These are phyloP conservation scores for Pyropia yezoensis DNA, from an alignment of 23 red algal genomes.

Conservation along the genomic window DNA sequence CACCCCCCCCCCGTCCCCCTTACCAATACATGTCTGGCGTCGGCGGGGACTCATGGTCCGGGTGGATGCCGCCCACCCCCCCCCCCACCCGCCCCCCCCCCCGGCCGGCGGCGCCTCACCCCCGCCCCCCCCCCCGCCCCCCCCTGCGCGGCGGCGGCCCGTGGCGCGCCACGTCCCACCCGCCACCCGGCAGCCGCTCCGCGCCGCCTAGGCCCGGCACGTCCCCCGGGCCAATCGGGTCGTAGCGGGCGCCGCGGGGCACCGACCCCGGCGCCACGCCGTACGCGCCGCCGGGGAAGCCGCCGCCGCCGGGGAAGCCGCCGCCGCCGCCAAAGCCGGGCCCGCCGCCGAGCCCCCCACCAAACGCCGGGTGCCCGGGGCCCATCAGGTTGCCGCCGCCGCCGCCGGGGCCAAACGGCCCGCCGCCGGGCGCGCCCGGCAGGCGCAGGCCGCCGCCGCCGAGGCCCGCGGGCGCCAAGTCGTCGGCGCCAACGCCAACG, in stretches of 20 bases:
- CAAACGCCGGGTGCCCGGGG: conserved; percentile 28
- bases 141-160: no score
- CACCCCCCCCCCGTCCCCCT: no score
- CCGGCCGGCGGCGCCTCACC: no score
- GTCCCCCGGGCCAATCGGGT: conserved; percentile 39
- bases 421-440: conserved; percentile 4
- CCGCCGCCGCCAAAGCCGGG: neutral
- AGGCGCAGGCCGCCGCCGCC: conserved; percentile 4
- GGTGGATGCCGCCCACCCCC: no score
- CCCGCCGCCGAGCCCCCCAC: neutral
- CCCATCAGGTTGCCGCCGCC: conserved; percentile 69
- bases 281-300: neutral
- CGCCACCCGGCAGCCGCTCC: no score
- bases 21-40: no score
- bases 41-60: no score
- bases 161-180: no score
- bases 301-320: conserved; percentile 5
- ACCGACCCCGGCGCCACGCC: conserved; percentile 22
- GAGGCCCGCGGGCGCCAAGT: no score
- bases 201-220: no score
- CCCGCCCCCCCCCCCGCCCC: no score
- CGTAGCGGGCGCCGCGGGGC: conserved; percentile 59
- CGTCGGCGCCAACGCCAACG: conserved; percentile 1
- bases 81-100: no score
- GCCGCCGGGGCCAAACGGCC: conserved; percentile 1